Evolutionary conservation across 2,329 filamentous ascomycete genomes (phyloP).

Genomic region (Colletotrichum chlorophyti): DNA sequence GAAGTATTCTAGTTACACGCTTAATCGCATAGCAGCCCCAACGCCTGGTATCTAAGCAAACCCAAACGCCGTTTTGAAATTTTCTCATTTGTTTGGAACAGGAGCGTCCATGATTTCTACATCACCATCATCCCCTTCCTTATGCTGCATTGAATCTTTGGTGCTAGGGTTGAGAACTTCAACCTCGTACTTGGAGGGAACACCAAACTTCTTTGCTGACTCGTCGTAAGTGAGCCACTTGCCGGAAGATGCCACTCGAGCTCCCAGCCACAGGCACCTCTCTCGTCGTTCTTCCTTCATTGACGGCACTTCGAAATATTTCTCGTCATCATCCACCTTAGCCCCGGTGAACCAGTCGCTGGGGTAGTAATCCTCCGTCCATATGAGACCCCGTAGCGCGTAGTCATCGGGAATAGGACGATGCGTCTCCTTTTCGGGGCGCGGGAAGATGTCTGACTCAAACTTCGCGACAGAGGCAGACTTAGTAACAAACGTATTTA

Average conservation of each 20-base stretch:
- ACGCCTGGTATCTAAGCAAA: too few relatives aligned
- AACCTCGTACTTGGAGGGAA: constrained; percentile 45
- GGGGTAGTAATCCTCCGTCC: constrained; percentile 65
- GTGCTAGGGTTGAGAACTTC: too few relatives aligned
- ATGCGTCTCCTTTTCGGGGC: constrained; percentile 47
- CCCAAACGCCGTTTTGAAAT: too few relatives aligned
- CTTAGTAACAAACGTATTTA: constrained; percentile 40
- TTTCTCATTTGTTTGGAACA: too few relatives aligned
- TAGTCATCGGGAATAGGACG: constrained; percentile 74
- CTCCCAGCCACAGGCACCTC: constrained; percentile 65
- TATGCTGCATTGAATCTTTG: too few relatives aligned
- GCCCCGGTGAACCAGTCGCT: constrained; percentile 63
- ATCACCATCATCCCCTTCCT: too few relatives aligned
- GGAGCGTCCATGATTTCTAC: too few relatives aligned
- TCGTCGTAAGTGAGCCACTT: constrained; percentile 56
- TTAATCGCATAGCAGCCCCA: too few relatives aligned
- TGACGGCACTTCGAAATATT: constrained; percentile 66
- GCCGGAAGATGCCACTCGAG: constrained; percentile 48
- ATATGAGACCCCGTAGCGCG: constrained; percentile 68
- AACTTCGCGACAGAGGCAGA: constrained; percentile 25
- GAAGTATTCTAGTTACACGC: too few relatives aligned
- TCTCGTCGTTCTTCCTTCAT: constrained; percentile 64
- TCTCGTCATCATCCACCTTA: constrained; percentile 71
- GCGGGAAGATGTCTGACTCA: constrained; percentile 53
- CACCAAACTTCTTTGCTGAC: constrained; percentile 44